Base-by-base conservation (phyloP, 352 stramenopile genomes). In the Phytophthora quininea region DNA sequence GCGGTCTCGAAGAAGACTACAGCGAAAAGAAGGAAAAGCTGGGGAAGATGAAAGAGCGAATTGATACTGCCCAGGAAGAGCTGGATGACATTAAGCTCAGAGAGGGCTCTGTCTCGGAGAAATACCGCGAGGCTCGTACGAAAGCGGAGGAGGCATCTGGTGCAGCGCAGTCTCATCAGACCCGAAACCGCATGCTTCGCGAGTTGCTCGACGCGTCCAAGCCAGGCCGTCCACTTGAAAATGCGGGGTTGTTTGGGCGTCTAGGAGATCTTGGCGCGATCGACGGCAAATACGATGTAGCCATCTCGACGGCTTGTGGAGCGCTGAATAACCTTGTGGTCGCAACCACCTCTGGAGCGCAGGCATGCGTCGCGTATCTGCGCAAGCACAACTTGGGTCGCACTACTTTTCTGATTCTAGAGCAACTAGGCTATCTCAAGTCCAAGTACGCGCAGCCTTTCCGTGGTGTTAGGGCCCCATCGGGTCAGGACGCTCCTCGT, bases 261-360 rank as follows among this genome's bases (percentile, higher is more conserved):
- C 84, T 99, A 1, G 98, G 98, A 29, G 98, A 99, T 70, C 84
- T 99, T 47, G 97, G 97, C 19, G 88, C 90, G 1, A 99, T 99
- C 68, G 85, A 96, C 54, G 84, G 79, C 48, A 91, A 98, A 56
- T 99, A 99, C 72, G 98, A 99, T 76, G 95, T 99, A 33, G 98
- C 98, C 19, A 96, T 99, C 51, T 99, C 96, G 6, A 99, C 98
- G 31, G 97, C 98, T 0, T 99, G 97, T 70, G 86, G 91, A 37
- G 93, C 93, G 56, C 79, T 99, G 3, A 97, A 99, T 69, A 86
- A 99, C 61, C 88, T 99, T 59, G 97, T 99, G 2, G 97, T 99
- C 1, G 93, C 99, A 38, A 99, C 95, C 0, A 98, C 96, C 0
- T 95, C 89, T 8, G 98, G 96, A 2, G 98, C 95, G 1, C 94